phyloP scores from a whole-genome alignment of 2,329 filamentous ascomycete genomes.

The Trichothecium roseum region DNA sequence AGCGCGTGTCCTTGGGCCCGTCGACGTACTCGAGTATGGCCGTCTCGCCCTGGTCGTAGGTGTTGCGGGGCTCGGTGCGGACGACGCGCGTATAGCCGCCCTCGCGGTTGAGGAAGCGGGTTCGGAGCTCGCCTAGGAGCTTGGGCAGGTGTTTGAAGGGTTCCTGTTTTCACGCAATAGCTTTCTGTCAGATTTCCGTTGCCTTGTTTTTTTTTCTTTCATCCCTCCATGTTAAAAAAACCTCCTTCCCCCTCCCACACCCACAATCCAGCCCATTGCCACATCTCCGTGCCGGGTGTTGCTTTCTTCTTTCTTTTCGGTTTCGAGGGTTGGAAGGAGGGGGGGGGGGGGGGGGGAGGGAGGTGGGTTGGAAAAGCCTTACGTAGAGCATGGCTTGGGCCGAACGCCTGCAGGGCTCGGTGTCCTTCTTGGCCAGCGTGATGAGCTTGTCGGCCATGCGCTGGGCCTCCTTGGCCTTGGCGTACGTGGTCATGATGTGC shows the following conservation, averaged over 20 bases:
- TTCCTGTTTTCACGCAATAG: conserved; percentile 41
- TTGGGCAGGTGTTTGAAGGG: conserved; percentile 67
- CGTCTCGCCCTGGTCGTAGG: conserved; percentile 73
- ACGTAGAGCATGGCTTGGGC: conserved; percentile 83
- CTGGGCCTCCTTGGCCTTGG: conserved; percentile 96
- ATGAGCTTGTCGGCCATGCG: conserved; percentile 88
- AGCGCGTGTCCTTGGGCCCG: conserved; percentile 85
- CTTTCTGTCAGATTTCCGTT: background rate
- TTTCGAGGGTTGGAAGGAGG: conserved; percentile 7
- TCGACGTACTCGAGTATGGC: conserved; percentile 94
- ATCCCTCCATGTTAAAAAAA: no score
- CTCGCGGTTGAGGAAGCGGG: conserved; percentile 67
- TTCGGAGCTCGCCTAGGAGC: conserved; percentile 72
- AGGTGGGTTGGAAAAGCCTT: conserved; percentile 35
- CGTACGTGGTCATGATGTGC: conserved; percentile 88
- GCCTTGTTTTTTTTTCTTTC: background rate
- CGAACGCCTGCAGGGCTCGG: conserved; percentile 63
- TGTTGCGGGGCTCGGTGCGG: conserved; percentile 78
- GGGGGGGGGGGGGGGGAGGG: no score
- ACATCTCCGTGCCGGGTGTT: no score
- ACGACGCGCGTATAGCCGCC: conserved; percentile 95
- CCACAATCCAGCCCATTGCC: no score
- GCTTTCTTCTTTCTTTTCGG: no score
- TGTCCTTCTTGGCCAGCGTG: conserved; percentile 87
- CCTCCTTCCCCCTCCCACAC: no score